phyloP scores from a whole-genome alignment of 1,284 basidiomycete genomes.

The Wallemia mellicola region DNA sequence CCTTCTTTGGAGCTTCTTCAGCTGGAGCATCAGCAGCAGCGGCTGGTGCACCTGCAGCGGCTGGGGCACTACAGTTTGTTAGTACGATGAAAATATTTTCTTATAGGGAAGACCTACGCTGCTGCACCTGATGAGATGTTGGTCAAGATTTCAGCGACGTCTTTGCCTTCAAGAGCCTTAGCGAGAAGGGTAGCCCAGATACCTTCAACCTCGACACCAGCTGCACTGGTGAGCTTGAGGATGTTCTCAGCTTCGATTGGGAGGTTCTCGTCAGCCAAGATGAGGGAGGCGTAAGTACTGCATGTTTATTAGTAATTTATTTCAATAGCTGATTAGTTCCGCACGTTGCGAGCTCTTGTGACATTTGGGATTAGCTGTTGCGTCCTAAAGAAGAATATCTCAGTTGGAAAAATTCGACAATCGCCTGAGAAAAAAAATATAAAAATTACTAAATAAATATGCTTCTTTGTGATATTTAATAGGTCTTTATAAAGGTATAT shows the following conservation, averaged over 20 bases:
- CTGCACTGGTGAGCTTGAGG: conserved; percentile 45
- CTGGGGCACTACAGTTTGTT: too few species aligned
- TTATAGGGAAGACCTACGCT: conserved; percentile 9
- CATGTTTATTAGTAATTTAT: too few species aligned
- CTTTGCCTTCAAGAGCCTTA: conserved; percentile 92
- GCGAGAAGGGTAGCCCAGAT: conserved; percentile 94
- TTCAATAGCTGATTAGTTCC: not conserved
- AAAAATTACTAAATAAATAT: not conserved
- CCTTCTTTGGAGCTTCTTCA: conserved; percentile 25
- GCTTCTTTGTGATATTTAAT: too few species aligned
- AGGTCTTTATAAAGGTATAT: too few species aligned
- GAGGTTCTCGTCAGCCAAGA: conserved; percentile 82
- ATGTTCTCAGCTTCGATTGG: conserved; percentile 96
- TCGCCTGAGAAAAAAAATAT: not conserved
- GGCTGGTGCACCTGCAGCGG: conserved; percentile 6
- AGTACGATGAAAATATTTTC: too few species aligned
- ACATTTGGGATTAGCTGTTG: not conserved
- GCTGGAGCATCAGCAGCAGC: conserved; percentile 31
- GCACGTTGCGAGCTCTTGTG: not conserved
- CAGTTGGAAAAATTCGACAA: not conserved
- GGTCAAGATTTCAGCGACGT: conserved; percentile 77
- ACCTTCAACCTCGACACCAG: conserved; percentile 61
- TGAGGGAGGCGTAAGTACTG: conserved; percentile 59
- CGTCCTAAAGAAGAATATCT: not conserved
- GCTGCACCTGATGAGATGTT: conserved; percentile 62